A percentile compares a stretch with the other conserved stretches of the same genome.
phyloP scores from a whole-genome alignment of 1,139 yeast species.

The Taiozyma onychis region DNA sequence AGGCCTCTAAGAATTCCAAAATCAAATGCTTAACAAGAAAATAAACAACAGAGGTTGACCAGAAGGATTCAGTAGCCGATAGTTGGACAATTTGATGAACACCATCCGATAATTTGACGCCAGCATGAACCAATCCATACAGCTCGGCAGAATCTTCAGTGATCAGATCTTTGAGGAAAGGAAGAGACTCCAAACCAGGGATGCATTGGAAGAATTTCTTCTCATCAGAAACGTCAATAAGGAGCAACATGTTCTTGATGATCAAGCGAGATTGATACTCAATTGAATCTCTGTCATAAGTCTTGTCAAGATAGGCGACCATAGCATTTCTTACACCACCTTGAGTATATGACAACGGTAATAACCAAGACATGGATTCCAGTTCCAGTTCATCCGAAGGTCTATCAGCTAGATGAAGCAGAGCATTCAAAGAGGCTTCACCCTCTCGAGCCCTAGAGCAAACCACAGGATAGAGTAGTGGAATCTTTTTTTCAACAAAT shows the following conservation, averaged over 20 bases:
- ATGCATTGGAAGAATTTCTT: slow-evolving; percentile 17
- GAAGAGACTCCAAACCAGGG: slow-evolving; percentile 8
- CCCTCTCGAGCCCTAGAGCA: slow-evolving; percentile 13
- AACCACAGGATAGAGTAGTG: slow-evolving; percentile 21
- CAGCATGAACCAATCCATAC: slow-evolving; percentile 17
- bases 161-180: slow-evolving; percentile 3
- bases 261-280: slow-evolving; percentile 30
- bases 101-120: slow-evolving; percentile 29
- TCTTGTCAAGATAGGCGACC: slow-evolving; percentile 23
- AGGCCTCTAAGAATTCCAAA: neutral
- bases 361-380: slow-evolving; percentile 31
- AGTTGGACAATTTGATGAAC: slow-evolving; percentile 20
- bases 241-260: slow-evolving; percentile 29
- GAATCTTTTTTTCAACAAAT: slow-evolving; percentile 18
- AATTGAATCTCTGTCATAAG: slow-evolving; percentile 13
- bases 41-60: slow-evolving; percentile 34
- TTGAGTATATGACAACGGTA: slow-evolving; percentile 42
- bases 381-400: slow-evolving; percentile 25
- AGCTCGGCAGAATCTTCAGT: slow-evolving; percentile 9
- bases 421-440: slow-evolving; percentile 1
- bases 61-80: slow-evolving; percentile 27
- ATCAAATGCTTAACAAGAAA: slow-evolving; percentile 36
- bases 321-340: slow-evolving; percentile 38
- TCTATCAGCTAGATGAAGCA: neutral
- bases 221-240: slow-evolving; percentile 38